Percentiles rank a stretch among this genome's conserved stretches.
phyloP scores from a whole-genome alignment of 768 basidiomycete species.

The Phlegmacium glaucopus region DNA sequence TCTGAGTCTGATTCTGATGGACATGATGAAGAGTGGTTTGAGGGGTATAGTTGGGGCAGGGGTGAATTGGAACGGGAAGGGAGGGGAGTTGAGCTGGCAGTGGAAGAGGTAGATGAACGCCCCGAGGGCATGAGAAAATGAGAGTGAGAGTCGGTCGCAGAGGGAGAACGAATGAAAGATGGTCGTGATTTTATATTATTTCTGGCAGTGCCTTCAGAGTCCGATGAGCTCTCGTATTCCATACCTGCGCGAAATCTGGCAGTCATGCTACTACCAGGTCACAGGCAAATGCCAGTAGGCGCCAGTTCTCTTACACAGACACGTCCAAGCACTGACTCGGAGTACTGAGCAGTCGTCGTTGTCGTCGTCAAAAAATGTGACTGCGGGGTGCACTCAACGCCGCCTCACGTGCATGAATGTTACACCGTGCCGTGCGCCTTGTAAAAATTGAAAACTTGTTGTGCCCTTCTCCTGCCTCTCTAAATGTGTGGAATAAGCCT shows the following conservation, averaged over 20 bases:
- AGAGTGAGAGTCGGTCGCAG: conserved; percentile 29
- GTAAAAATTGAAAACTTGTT: no score
- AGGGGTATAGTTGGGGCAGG: conserved; percentile 48
- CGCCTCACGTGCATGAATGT: background rate
- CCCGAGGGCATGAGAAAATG: conserved; percentile 19
- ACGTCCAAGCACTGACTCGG: no score
- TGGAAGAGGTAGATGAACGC: conserved; percentile 33
- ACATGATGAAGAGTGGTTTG: conserved; percentile 48
- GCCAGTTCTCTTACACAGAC: no score
- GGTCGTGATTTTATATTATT: conserved; percentile 9
- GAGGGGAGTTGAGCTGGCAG: conserved; percentile 47
- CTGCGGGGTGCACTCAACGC: background rate
- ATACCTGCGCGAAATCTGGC: conserved; percentile 11
- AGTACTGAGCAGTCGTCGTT: no score
- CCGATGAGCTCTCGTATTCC: conserved; percentile 42
- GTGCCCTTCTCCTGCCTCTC: no score
- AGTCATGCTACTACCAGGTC: no score
- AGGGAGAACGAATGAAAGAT: conserved; percentile 7
- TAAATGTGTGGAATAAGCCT: no score
- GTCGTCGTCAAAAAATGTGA: background rate
- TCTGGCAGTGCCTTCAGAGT: conserved; percentile 36
- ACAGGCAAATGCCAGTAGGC: no score
- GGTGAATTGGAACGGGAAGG: conserved; percentile 66
- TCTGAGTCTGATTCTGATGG: conserved; percentile 66
- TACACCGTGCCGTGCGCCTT: no score